Conservation (phyloP, 257 asterid species). For the Plectranthus barbatus region DNA sequence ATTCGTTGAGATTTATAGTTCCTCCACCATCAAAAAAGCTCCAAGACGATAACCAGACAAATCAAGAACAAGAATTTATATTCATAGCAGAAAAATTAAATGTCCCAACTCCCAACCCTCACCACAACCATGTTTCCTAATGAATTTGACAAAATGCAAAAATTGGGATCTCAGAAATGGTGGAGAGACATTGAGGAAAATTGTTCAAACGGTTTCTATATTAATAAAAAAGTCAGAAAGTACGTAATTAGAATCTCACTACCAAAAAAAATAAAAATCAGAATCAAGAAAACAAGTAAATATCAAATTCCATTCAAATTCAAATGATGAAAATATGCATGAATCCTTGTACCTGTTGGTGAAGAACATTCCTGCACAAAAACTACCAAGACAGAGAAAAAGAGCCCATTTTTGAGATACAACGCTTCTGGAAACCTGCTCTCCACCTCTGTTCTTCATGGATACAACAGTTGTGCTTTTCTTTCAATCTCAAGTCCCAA, state of each 20-base stretch:
- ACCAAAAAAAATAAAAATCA: slow-evolving; percentile 1
- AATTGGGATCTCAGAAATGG: neutral
- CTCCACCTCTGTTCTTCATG: slow-evolving; percentile 60
- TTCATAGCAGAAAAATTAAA: neutral
- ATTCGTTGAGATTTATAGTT: slow-evolving; percentile 29
- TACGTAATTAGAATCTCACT: neutral
- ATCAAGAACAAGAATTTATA: slow-evolving; percentile 3
- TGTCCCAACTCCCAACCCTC: neutral
- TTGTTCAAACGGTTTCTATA: neutral
- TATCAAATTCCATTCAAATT: neutral
- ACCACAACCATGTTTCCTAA: too few species aligned
- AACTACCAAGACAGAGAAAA: slow-evolving; percentile 69
- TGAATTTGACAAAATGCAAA: too few species aligned
- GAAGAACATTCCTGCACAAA: slow-evolving; percentile 71
- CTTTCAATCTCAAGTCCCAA: neutral
- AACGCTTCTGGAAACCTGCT: slow-evolving; percentile 46
- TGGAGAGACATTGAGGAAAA: neutral
- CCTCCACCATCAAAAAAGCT: slow-evolving; percentile 8
- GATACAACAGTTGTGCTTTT: slow-evolving; percentile 5
- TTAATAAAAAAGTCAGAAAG: neutral
- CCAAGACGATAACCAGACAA: neutral
- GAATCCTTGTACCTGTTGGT: slow-evolving; percentile 51
- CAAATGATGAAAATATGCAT: neutral
- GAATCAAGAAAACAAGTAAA: neutral
- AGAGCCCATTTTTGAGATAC: slow-evolving; percentile 61